Conservation (phyloP, 2,329 filamentous ascomycete genomes). For the Hypoxylon sp. region DNA sequence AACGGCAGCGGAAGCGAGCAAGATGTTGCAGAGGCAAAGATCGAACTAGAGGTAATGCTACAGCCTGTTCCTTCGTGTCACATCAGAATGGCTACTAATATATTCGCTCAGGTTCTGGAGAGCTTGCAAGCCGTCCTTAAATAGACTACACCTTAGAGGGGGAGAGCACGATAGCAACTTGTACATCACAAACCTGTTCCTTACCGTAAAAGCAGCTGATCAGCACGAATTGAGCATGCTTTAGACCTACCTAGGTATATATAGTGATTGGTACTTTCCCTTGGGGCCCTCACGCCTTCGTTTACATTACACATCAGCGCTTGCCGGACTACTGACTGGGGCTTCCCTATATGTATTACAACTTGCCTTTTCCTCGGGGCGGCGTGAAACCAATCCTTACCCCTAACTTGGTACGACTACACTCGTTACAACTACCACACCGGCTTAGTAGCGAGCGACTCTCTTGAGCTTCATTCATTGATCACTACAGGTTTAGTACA, state of each 20-base stretch:
- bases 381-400: conserved; percentile 4
- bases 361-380: background rate
- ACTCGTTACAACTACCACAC: too few relatives aligned
- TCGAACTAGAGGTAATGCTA: conserved; percentile 87
- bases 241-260: conserved; percentile 16
- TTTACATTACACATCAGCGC: conserved; percentile 27
- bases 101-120: conserved; percentile 75
- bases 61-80: conserved; percentile 1
- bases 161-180: conserved; percentile 48
- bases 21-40: conserved; percentile 98
- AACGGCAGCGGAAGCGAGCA: conserved; percentile 91
- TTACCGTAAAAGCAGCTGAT: conserved; percentile 40
- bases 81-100: conserved; percentile 47
- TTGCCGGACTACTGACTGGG: conserved; percentile 2
- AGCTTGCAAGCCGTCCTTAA: conserved; percentile 82
- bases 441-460: background rate
- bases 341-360: conserved; percentile 7
- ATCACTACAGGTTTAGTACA: conserved; percentile 4
- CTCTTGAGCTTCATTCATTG: conserved; percentile 2
- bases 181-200: conserved; percentile 50
- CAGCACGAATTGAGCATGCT: conserved; percentile 40
- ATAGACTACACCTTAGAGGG: conserved; percentile 60
- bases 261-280: background rate
- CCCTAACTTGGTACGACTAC: background rate
- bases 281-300: conserved; percentile 32